Conservation (phyloP, 371 early-diverging fungal genomes). For the Mortierella sp. region DNA sequence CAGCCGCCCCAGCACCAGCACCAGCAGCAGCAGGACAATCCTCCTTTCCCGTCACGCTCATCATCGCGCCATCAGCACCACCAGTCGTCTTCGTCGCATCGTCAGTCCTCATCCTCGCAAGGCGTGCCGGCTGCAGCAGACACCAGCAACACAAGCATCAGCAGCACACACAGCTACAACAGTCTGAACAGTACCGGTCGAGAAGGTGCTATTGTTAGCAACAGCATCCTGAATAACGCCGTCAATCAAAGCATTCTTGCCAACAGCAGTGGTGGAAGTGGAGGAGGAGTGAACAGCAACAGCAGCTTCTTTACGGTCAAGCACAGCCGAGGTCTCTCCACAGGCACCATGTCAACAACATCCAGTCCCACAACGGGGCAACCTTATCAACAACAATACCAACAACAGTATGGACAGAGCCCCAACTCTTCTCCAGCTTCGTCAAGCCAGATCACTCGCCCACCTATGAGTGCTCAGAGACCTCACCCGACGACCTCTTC, state of each 20-base stretch:
- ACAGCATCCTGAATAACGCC: conserved; percentile 48
- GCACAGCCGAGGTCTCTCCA: conserved; percentile 38
- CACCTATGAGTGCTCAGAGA: conserved; percentile 29
- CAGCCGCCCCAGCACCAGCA: neutral
- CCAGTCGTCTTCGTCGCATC: neutral
- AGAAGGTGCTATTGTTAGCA: conserved; percentile 41
- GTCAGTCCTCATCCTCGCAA: neutral
- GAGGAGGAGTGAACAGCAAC: conserved; percentile 33
- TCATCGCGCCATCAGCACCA: neutral
- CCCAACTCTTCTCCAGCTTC: conserved; percentile 18
- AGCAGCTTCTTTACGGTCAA: conserved; percentile 33
- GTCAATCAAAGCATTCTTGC: conserved; percentile 23
- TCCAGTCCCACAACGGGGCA: conserved; percentile 14
- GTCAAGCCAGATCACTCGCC: conserved; percentile 22
- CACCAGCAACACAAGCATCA: conserved; percentile 34
- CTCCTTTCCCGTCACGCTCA: no score
- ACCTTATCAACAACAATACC: conserved; percentile 20
- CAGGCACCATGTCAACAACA: conserved; percentile 30
- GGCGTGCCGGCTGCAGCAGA: conserved; percentile 19
- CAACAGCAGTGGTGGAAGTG: conserved; percentile 7
- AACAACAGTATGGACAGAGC: conserved; percentile 12
- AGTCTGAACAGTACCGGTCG: conserved; percentile 19
- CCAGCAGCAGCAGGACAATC: neutral
- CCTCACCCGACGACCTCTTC: conserved; percentile 19
- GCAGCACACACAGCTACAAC: conserved; percentile 31